phyloP scores from a whole-genome alignment of 2,329 filamentous ascomycete genomes.

The Epichloe glyceriae region DNA sequence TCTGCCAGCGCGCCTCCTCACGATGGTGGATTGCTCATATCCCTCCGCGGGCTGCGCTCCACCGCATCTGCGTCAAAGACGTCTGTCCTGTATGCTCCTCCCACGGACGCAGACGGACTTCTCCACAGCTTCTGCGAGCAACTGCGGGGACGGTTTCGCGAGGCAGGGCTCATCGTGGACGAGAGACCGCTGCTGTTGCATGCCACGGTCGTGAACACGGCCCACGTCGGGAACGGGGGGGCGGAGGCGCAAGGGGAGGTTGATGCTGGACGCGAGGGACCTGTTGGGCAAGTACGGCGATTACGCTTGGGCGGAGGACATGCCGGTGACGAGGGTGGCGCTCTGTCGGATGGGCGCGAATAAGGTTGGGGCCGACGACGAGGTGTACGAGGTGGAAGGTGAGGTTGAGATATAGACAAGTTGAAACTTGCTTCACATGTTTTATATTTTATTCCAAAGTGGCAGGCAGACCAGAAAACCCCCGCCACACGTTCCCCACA shows the following conservation, averaged over 20 bases:
- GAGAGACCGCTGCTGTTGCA: conserved; percentile 64
- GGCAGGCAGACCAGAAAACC: too few relatives aligned
- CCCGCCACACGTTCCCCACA: neutral
- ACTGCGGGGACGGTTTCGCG: conserved; percentile 41
- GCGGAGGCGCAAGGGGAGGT: conserved; percentile 22
- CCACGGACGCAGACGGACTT: conserved; percentile 36
- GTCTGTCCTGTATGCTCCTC: conserved; percentile 53
- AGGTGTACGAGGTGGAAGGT: conserved; percentile 40
- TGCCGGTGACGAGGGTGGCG: conserved; percentile 56
- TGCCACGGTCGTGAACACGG: conserved; percentile 75
- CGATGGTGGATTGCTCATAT: conserved; percentile 24
- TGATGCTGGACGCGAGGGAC: conserved; percentile 40
- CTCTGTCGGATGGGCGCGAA: conserved; percentile 85
- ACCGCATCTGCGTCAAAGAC: conserved; percentile 48
- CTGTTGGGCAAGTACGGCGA: conserved; percentile 48
- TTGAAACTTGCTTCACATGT: too few relatives aligned
- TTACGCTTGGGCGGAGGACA: conserved; percentile 56
- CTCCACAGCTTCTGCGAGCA: conserved; percentile 44
- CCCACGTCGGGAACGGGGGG: conserved; percentile 47
- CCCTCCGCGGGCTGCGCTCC: conserved; percentile 40
- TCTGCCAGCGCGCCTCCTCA: neutral
- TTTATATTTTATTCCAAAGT: too few relatives aligned
- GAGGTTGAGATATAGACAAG: conserved; percentile 20
- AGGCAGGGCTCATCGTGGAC: conserved; percentile 40
- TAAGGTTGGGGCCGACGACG: conserved; percentile 38